These are phyloP conservation scores for Basidioascus undulatus DNA, from an alignment of 768 basidiomycete species.

Conservation along the genomic window DNA sequence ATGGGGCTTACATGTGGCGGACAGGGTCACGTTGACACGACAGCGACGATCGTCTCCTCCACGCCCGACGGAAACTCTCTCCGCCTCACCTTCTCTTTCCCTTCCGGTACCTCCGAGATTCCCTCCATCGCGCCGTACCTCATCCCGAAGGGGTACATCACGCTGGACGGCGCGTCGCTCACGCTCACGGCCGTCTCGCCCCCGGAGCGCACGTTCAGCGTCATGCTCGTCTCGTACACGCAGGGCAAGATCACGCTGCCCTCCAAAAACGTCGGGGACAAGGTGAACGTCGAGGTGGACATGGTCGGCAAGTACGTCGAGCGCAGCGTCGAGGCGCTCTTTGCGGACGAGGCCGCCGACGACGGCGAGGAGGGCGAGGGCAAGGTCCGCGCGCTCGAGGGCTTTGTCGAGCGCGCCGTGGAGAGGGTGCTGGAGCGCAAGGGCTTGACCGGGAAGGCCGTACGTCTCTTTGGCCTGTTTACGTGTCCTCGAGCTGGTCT, in stretches of 20 bases:
- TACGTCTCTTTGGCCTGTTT: no score
- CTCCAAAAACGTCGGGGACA: slow-evolving; percentile 46
- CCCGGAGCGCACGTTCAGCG: slow-evolving; percentile 39
- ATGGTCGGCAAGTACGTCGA: slow-evolving; percentile 81
- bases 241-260: slow-evolving; percentile 65
- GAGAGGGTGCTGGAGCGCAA: slow-evolving; percentile 6
- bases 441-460: no score
- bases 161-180: slow-evolving; percentile 81
- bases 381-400: slow-evolving; percentile 11
- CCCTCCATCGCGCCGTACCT: slow-evolving; percentile 54
- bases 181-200: slow-evolving; percentile 52
- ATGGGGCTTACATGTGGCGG: background rate
- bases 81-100: slow-evolving; percentile 54
- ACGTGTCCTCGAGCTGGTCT: no score
- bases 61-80: slow-evolving; percentile 65
- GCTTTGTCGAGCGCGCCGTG: slow-evolving; percentile 14
- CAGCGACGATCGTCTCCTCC: slow-evolving; percentile 45
- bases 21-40: slow-evolving; percentile 83
- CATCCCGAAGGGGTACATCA: slow-evolving; percentile 80
- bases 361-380: slow-evolving; percentile 8
- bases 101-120: slow-evolving; percentile 26
- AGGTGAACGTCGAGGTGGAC: slow-evolving; percentile 86
- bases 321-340: slow-evolving; percentile 55
- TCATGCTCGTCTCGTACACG: slow-evolving; percentile 92
- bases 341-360: slow-evolving; percentile 18